Base-by-base conservation (phyloP, 2,329 filamentous ascomycete species). In the Ascochyta koolunga region DNA sequence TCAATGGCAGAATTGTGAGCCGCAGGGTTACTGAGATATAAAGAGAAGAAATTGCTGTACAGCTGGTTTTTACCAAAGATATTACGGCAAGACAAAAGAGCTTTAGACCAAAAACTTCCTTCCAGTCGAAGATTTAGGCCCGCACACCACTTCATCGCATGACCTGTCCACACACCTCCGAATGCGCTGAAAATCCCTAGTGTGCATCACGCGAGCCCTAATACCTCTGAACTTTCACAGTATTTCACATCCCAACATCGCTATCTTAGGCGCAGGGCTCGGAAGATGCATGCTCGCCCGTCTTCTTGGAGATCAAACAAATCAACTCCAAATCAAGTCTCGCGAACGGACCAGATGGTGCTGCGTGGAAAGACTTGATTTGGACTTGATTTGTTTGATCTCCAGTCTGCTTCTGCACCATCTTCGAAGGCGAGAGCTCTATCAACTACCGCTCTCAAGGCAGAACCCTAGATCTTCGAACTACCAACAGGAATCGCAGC, bases 391-490 rank as follows among this genome's bases (percentile, higher is more conserved):
- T n/a, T n/a, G n/a, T n/a, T n/a, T n/a, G n/a, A 10, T 70, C 76
- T 3, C 70, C 74, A 39, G 74, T 82, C 49, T n/a, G n/a, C n/a
- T 65, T 78, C 6, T 74, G 77, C 49, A 80, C 76, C 2, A 72
- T 86, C 15, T 86, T 80, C 60, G 76, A 78, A 80, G 57, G 44
- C 37, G 64, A 69, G 50, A 16, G n/a, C 1, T 68, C 66, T 0
- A 50, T 65, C 49, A 47, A 68, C 50, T 64, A 68, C 39, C 69
- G 62, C 42, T 62, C 65, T n/a, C 67, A 73, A 61, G 65, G 72
- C 41, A 83, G 83, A 8, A 80, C 78, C 0, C 75, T 86, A 2
- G 83, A 85, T 58, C 68, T 86, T 4, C 82, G 85, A 50, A 74
- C 75, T 1, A 64, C 70, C 2, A 82, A 82, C 79, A 2, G 83